Evolutionary conservation across 495 filamentous ascomycete species (phyloP), one percentile per base, ranked within the genome.

Genomic region (Oidiodendron maius): DNA sequence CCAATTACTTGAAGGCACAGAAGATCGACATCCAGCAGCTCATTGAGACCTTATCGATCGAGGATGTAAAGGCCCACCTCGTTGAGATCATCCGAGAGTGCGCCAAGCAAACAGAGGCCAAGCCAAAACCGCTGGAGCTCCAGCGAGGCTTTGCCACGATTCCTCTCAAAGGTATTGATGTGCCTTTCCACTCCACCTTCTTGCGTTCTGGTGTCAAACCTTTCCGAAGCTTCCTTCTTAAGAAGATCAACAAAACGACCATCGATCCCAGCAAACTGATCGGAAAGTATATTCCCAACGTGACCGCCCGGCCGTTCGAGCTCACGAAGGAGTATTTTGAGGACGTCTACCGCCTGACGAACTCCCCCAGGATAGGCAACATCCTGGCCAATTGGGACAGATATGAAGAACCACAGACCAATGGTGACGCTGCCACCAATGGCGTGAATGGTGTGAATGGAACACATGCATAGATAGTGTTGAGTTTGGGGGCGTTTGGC

Each of bases 161-260:
- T 59, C 93, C 93, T 34, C 87, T 98, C 49, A 84, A 83, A 64
- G 93, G 93, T 50, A 98, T 98, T 62, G 93, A 98, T 58, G 93
- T 98, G 52, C 93, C 93, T 44, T 98, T 98, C 86, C 93, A 98
- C 74, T 90, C 84, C 56, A 98, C 94, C 35, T 98, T 97, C 78
- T 71, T 98, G 66, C 84, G 93, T 16, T 95, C 88, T 17, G 93
- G 93, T 58, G 93, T 98, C 65, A 98, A 98, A 73, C 93, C 93
- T 35, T 98, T 98, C 87, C 79, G 93, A 44, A 86, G 79, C 42
- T 97, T 98, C 75, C 68, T 98, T 59, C 82, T 96, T 52, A 97
- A 97, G 86, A 98, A 98, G 77, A 97, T 98, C 75, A 86, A 96
- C 75, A 93, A 94, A 77, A 95, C 87, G 16, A 91, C 85, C 36